phyloP scores from a whole-genome alignment of 2,329 filamentous ascomycete species.

The Fusarium beomiforme region DNA sequence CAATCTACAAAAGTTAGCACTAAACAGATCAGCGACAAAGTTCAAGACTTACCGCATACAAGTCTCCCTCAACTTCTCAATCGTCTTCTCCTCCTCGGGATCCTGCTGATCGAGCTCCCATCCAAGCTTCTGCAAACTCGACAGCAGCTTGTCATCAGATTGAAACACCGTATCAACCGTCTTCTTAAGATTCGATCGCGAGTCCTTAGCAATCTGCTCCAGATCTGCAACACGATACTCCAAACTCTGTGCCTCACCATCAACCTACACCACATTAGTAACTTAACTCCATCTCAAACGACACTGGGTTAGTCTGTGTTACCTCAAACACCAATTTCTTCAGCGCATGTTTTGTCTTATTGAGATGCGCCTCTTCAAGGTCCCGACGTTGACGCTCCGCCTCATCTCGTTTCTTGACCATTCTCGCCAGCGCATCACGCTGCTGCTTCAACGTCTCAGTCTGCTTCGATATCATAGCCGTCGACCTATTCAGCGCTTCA shows the following conservation, averaged over 20 bases:
- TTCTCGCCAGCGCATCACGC: slow-evolving; percentile 65
- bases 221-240: slow-evolving; percentile 58
- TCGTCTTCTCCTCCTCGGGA: slow-evolving; percentile 60
- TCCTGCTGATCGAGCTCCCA: slow-evolving; percentile 66
- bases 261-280: slow-evolving; percentile 51
- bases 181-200: slow-evolving; percentile 57
- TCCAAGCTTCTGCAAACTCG: slow-evolving; percentile 72
- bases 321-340: slow-evolving; percentile 57
- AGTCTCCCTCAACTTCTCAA: slow-evolving; percentile 67
- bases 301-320: not conserved
- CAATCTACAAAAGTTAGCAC: slow-evolving; percentile 47
- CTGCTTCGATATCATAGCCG: slow-evolving; percentile 71
- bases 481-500: slow-evolving; percentile 71
- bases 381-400: slow-evolving; percentile 43
- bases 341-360: slow-evolving; percentile 50
- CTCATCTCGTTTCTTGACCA: slow-evolving; percentile 55
- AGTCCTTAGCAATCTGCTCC: slow-evolving; percentile 60
- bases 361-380: slow-evolving; percentile 43
- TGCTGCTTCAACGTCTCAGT: slow-evolving; percentile 70
- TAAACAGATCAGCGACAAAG: not conserved
- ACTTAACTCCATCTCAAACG: not conserved
- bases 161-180: slow-evolving; percentile 61
- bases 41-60: slow-evolving; percentile 58
- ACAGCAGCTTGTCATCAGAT: slow-evolving; percentile 72
- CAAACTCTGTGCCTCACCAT: slow-evolving; percentile 59